These are phyloP conservation scores for Dioscorea alata DNA, from an alignment of 106 monocot genomes.

Conservation along the genomic window DNA sequence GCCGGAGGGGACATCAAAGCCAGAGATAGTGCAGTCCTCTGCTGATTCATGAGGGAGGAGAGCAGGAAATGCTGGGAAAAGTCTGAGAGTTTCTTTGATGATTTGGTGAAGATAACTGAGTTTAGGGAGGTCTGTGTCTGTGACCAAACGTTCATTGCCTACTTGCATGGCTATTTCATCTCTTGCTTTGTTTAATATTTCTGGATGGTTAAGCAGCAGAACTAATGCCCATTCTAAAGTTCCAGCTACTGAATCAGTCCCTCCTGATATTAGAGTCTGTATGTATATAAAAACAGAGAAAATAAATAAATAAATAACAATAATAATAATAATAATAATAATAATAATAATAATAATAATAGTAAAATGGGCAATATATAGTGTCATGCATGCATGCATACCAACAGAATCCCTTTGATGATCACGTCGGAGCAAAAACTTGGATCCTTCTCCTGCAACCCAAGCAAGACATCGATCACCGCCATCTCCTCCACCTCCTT, in stretches of 20 bases:
- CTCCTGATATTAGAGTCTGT: background rate
- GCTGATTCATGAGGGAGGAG: constrained; percentile 21
- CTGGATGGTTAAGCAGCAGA: background rate
- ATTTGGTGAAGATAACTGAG: background rate
- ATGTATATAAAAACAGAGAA: too few species aligned
- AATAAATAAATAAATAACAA: too few species aligned
- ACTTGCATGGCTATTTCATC: background rate
- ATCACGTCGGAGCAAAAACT: constrained; percentile 28
- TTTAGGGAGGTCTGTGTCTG: background rate
- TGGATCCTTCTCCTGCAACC: constrained; percentile 19
- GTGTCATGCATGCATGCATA: constrained; percentile 2
- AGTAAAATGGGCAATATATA: too few species aligned
- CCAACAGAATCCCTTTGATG: constrained; percentile 38
- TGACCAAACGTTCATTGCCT: background rate
- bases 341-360: too few species aligned
- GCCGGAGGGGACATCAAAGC: constrained; percentile 14
- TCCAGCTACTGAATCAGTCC: constrained; percentile 16
- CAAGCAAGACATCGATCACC: constrained; percentile 26
- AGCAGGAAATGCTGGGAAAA: constrained; percentile 13
- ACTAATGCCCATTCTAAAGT: constrained; percentile 14
- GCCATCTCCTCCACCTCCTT: constrained; percentile 2
- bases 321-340: too few species aligned
- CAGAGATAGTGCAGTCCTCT: constrained; percentile 6
- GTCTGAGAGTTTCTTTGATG: constrained; percentile 1
- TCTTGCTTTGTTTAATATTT: background rate